phyloP scores from a whole-genome alignment of 257 asterid genomes.

The Solanum ahanhuiri region DNA sequence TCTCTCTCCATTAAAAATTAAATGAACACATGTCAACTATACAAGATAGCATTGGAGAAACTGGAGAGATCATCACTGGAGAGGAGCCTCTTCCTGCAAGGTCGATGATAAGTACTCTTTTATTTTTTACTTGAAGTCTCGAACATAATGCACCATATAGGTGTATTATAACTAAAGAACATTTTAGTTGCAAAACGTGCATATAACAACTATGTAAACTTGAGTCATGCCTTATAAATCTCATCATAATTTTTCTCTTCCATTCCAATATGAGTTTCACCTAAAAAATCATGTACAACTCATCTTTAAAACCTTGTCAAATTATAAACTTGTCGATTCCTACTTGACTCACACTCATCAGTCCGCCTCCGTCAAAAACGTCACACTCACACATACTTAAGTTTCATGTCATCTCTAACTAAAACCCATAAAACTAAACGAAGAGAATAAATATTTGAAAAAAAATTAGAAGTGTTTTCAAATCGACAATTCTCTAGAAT shows the following conservation, averaged over 20 bases:
- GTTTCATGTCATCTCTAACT: not conserved
- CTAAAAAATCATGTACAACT: not conserved
- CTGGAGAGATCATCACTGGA: too few species aligned
- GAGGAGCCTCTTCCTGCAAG: not conserved
- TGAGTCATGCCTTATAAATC: not conserved
- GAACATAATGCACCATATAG: too few species aligned
- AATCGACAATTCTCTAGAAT: not conserved
- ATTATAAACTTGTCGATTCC: not conserved
- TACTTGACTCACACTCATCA: not conserved
- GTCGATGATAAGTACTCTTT: not conserved
- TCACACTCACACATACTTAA: not conserved
- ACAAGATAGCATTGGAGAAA: too few species aligned
- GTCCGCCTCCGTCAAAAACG: not conserved
- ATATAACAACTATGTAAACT: not conserved
- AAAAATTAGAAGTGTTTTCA: not conserved
- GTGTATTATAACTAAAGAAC: too few species aligned
- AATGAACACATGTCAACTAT: too few species aligned
- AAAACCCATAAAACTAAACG: not conserved
- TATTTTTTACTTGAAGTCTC: not conserved
- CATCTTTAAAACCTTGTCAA: not conserved
- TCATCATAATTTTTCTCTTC: not conserved
- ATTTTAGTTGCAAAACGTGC: too few species aligned
- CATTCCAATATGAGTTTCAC: not conserved
- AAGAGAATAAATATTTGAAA: not conserved
- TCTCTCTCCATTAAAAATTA: too few species aligned